These are phyloP conservation scores for Hypoxylon sp. DNA, from an alignment of 2,329 filamentous ascomycete species.

Conservation along the genomic window DNA sequence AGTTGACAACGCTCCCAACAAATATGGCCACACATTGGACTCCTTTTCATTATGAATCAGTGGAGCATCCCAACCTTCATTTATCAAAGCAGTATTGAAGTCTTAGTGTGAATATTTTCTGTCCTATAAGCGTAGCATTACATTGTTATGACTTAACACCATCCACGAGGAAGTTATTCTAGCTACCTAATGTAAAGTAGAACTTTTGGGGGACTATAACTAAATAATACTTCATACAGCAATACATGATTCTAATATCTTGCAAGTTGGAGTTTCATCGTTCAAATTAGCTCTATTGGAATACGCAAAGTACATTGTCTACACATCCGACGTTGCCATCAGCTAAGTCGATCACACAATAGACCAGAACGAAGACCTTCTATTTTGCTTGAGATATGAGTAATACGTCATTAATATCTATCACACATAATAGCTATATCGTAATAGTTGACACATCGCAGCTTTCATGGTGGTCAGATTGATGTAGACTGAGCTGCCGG, in stretches of 20 bases:
- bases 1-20: not conserved
- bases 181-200: too few species aligned
- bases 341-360: not conserved
- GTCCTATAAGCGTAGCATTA: not conserved
- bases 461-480: not conserved
- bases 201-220: too few species aligned
- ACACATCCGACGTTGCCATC: slow-evolving; percentile 1
- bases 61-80: not conserved
- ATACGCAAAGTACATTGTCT: not conserved
- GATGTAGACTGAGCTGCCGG: not conserved
- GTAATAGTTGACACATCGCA: not conserved
- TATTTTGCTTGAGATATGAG: not conserved
- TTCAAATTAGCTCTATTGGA: not conserved
- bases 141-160: not conserved
- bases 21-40: not conserved
- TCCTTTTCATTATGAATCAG: not conserved
- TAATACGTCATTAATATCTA: not conserved
- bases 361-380: not conserved
- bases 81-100: not conserved
- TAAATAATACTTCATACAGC: not conserved
- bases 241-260: not conserved
- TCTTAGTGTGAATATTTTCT: not conserved
- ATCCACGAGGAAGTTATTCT: not conserved
- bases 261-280: not conserved
- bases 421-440: not conserved